Conservation (phyloP, 2,329 filamentous ascomycete species). For the Penicillium sp. region DNA sequence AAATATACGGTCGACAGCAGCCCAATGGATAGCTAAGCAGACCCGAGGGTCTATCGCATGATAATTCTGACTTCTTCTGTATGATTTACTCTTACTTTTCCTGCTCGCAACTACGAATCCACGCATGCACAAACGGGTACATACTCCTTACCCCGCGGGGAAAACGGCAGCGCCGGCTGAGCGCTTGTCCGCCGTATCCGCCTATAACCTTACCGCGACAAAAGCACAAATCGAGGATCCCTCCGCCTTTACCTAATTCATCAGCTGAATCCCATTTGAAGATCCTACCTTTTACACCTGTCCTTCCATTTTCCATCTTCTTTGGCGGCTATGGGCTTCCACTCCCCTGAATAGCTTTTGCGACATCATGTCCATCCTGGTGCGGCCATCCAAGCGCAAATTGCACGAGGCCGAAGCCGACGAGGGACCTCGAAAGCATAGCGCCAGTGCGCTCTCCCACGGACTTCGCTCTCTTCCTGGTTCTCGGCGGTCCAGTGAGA, state of each 20-base stretch:
- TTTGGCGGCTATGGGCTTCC: constrained; percentile 12
- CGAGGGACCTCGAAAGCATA: constrained; percentile 19
- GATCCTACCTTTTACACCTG: not conserved
- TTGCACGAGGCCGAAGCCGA: constrained; percentile 20
- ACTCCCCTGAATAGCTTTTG: not conserved
- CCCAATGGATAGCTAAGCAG: not conserved
- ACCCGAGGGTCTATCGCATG: not conserved
- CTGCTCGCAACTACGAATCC: not conserved
- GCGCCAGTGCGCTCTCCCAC: not conserved
- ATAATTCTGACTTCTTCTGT: not conserved
- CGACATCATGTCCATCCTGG: constrained; percentile 31
- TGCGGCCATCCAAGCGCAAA: constrained; percentile 32
- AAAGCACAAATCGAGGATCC: not conserved
- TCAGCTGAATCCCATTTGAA: not conserved
- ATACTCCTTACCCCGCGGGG: constrained; percentile 14
- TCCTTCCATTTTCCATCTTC: not conserved
- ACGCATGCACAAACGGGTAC: not conserved
- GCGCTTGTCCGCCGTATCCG: constrained; percentile 7
- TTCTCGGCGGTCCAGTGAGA: constrained; percentile 18
- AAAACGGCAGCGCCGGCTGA: constrained; percentile 17
- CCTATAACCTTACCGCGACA: not conserved
- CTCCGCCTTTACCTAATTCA: not conserved
- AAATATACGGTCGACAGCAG: constrained; percentile 5
- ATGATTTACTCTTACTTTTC: not conserved
- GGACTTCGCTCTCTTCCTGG: constrained; percentile 3